Percentiles rank a stretch among this genome's conserved stretches.
These are phyloP conservation scores for Phytopythium vexans DNA, from an alignment of 352 stramenopile genomes.

Conservation along the genomic window DNA sequence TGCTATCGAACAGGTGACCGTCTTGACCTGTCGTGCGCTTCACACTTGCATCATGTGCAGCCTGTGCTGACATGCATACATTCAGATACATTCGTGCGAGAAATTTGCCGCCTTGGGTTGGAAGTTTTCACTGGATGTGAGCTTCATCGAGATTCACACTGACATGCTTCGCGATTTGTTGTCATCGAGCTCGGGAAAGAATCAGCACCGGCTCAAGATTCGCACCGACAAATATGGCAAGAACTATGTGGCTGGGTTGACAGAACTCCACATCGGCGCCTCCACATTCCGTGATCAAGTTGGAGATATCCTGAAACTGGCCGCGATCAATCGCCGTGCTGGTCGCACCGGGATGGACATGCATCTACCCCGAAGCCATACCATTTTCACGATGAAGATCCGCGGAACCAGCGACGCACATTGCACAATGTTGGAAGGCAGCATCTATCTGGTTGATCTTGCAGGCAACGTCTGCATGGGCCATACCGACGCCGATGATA, in stretches of 20 bases:
- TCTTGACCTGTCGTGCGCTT: no score
- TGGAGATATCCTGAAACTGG: conserved; percentile 80
- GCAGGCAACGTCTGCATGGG: conserved; percentile 96
- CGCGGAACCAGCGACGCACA: conserved; percentile 80
- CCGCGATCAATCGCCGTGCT: conserved; percentile 92
- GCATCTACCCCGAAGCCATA: conserved; percentile 96
- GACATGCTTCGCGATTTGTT: conserved; percentile 98
- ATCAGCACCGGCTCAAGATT: conserved; percentile 69
- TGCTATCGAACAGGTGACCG: conserved; percentile 84
- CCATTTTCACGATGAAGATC: conserved; percentile 96
- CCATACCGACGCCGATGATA: conserved; percentile 87
- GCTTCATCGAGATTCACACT: conserved; percentile 99
- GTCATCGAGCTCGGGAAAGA: conserved; percentile 31
- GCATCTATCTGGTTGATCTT: conserved; percentile 90
- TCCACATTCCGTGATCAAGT: conserved; percentile 75
- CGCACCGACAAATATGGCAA: conserved; percentile 71
- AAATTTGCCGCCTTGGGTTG: conserved; percentile 83
- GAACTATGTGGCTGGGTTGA: conserved; percentile 88
- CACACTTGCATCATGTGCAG: no score
- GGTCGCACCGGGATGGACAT: conserved; percentile 97
- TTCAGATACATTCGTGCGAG: conserved; percentile 73
- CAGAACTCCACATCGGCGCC: conserved; percentile 66
- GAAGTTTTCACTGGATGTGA: conserved; percentile 95
- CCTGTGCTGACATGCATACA: neutral
- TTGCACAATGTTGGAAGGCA: conserved; percentile 89